These are phyloP conservation scores for Helicocarpus griseus DNA, from an alignment of 2,329 filamentous ascomycete species.

Conservation along the genomic window DNA sequence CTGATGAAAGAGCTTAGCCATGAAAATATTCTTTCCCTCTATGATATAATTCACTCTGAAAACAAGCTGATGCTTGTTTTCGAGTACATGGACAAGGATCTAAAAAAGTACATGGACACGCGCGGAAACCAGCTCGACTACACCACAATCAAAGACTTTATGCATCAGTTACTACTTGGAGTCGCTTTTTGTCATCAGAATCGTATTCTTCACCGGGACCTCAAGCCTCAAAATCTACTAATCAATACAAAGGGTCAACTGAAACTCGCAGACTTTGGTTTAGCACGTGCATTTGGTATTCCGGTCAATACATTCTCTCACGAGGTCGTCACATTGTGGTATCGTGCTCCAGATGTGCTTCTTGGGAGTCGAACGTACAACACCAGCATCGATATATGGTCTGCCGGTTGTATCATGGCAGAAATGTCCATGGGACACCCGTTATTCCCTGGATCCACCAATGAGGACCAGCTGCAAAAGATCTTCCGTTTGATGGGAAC, in stretches of 20 bases:
- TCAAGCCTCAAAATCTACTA: conserved; percentile 93
- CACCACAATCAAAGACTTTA: conserved; percentile 92
- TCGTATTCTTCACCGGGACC: conserved; percentile 83
- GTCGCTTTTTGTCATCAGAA: conserved; percentile 99
- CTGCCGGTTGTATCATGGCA: conserved; percentile 97
- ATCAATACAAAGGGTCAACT: conserved; percentile 86
- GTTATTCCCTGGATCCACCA: conserved; percentile 92
- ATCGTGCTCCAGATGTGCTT: conserved; percentile 89
- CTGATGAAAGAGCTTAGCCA: conserved; percentile 99
- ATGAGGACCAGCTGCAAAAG: conserved; percentile 92
- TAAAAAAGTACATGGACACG: conserved; percentile 98
- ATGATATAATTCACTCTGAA: conserved; percentile 98
- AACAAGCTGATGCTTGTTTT: conserved; percentile 99
- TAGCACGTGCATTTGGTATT: conserved; percentile 90
- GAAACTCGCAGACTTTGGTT: conserved; percentile 89
- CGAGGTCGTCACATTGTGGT: conserved; percentile 96
- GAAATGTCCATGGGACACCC: conserved; percentile 99
- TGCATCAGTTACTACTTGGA: conserved; percentile 91
- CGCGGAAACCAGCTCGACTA: conserved; percentile 83
- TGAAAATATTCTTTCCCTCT: conserved; percentile 92
- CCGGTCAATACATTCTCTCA: conserved; percentile 99
- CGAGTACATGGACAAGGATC: conserved; percentile 95
- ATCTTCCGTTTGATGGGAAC: conserved; percentile 99
- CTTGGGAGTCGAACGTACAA: conserved; percentile 93
- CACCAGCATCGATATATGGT: conserved; percentile 99